phyloP scores from a whole-genome alignment of 352 stramenopile species.

The Pythium pyrilobum region DNA sequence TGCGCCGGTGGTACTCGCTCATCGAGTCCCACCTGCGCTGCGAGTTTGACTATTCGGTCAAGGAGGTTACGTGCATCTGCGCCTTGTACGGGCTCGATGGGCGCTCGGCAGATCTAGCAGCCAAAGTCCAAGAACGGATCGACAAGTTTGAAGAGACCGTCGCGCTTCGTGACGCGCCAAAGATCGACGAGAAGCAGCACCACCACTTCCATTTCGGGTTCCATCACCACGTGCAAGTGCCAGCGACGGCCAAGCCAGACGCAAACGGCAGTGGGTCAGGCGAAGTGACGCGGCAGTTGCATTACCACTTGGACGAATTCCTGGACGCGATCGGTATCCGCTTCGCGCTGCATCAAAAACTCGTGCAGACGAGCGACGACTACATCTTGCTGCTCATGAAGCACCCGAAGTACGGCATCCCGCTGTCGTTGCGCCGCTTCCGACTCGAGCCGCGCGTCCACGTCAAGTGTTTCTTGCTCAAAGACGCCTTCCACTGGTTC shows the following conservation, averaged over 20 bases:
- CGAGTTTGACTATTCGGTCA: conserved; percentile 78
- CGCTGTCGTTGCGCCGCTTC: conserved; percentile 46
- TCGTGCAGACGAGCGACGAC: conserved; percentile 60
- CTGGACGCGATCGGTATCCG: conserved; percentile 46
- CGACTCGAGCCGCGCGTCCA: conserved; percentile 69
- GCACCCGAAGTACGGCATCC: conserved; percentile 40
- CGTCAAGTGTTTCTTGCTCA: conserved; percentile 65
- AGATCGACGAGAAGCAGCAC: not conserved
- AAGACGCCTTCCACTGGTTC: conserved; percentile 71
- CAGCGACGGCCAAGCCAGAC: not conserved
- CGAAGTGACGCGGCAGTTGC: not conserved
- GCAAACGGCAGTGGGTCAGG: not conserved
- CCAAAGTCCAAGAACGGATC: conserved; percentile 13
- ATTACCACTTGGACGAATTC: conserved; percentile 28
- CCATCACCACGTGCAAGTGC: not conserved
- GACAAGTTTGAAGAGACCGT: conserved; percentile 6
- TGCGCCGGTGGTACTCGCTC: conserved; percentile 73
- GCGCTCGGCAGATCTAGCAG: conserved; percentile 5
- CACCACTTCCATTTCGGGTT: conserved; percentile 8
- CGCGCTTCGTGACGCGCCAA: not conserved
- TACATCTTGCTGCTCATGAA: conserved; percentile 73
- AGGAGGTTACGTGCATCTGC: conserved; percentile 61
- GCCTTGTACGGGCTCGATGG: conserved; percentile 67
- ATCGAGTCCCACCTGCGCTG: conserved; percentile 78
- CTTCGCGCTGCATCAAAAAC: conserved; percentile 32